Evolutionary conservation across 2,329 filamentous ascomycete genomes (phyloP).

Genomic region (Dothistroma pini): DNA sequence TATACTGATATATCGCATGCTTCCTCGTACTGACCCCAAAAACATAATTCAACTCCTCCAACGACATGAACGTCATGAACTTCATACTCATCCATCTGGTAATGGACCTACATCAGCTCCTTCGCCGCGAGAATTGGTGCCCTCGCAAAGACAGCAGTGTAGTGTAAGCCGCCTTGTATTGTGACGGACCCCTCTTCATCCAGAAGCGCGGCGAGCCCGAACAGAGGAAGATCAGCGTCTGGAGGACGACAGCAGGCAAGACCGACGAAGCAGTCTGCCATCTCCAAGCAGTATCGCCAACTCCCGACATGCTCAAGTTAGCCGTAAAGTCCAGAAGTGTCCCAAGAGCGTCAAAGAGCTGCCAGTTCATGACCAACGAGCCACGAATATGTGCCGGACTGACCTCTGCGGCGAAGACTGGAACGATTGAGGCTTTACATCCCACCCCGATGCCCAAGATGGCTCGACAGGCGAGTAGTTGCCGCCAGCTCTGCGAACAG

Average conservation of each 20-base stretch:
- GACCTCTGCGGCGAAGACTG: slow-evolving; percentile 35
- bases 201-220: slow-evolving; percentile 32
- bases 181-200: slow-evolving; percentile 24
- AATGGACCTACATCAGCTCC: slow-evolving; percentile 30
- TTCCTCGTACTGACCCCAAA: slow-evolving; percentile 25
- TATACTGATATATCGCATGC: slow-evolving; percentile 13
- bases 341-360: slow-evolving; percentile 33
- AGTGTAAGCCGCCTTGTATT: slow-evolving; percentile 27
- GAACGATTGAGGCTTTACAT: slow-evolving; percentile 32
- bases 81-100: slow-evolving; percentile 30
- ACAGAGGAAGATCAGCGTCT: slow-evolving; percentile 28
- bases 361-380: slow-evolving; percentile 33
- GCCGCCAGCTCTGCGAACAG: slow-evolving; percentile 27
- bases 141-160: slow-evolving; percentile 24
- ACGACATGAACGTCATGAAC: slow-evolving; percentile 23
- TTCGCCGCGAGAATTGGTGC: slow-evolving; percentile 29
- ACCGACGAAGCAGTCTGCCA: slow-evolving; percentile 30
- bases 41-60: slow-evolving; percentile 34
- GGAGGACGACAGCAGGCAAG: slow-evolving; percentile 28
- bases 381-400: slow-evolving; percentile 24
- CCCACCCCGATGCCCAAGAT: slow-evolving; percentile 36
- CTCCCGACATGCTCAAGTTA: slow-evolving; percentile 25
- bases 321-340: slow-evolving; percentile 32
- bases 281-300: slow-evolving; percentile 28
- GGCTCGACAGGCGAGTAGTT: slow-evolving; percentile 32